A percentile compares a stretch with the other conserved stretches of the same genome.
phyloP scores from a whole-genome alignment of 495 filamentous ascomycete species.

The Tuber melanosporum region DNA sequence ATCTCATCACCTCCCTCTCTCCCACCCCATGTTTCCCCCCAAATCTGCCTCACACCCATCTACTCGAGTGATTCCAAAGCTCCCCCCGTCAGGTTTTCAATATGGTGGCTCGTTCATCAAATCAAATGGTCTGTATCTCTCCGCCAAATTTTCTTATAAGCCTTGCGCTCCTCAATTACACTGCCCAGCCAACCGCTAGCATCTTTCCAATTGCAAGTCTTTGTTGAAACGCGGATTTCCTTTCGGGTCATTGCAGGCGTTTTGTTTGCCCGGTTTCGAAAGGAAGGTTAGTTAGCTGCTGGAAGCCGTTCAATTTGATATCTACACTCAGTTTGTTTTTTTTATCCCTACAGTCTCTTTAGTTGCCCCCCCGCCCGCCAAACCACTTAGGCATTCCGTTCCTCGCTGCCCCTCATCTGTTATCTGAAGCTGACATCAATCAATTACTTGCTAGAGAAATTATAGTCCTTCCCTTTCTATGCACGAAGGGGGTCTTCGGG shows the following conservation, averaged over 20 bases:
- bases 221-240: neutral
- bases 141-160: neutral
- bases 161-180: neutral
- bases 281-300: neutral
- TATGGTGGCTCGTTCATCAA: neutral
- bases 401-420: conserved; percentile 3
- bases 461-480: neutral
- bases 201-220: neutral
- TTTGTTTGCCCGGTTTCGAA: conserved; percentile 2
- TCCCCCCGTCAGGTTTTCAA: conserved; percentile 2
- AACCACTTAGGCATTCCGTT: neutral
- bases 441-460: neutral
- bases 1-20: neutral
- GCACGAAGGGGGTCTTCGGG: neutral
- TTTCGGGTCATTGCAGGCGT: neutral
- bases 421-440: conserved; percentile 6
- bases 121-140: neutral
- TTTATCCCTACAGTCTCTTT: conserved; percentile 4
- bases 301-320: conserved; percentile 5
- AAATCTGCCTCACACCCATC: neutral
- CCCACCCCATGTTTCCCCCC: neutral
- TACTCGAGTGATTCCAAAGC: neutral
- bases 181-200: neutral
- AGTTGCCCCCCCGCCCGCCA: neutral
- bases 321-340: neutral